These are phyloP conservation scores for Clavulina sp. DNA, from an alignment of 768 basidiomycete genomes.

Conservation along the genomic window DNA sequence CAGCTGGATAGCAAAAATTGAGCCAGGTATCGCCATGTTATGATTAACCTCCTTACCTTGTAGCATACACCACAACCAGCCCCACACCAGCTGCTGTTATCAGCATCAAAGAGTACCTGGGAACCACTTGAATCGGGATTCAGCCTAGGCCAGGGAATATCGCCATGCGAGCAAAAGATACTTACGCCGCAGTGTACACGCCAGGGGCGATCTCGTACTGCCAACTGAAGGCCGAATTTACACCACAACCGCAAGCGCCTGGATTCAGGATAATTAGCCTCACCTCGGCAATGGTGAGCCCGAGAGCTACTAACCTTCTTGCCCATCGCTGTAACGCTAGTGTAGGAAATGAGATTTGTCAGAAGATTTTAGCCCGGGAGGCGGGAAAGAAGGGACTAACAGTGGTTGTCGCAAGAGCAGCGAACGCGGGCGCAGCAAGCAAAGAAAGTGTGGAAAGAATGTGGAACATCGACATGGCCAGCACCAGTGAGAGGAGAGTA, in stretches of 20 bases:
- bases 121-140: too few relatives aligned
- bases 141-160: not conserved
- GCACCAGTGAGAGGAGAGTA: too few relatives aligned
- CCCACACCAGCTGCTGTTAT: not conserved
- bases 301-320: not conserved
- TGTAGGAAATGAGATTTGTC: not conserved
- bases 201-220: not conserved
- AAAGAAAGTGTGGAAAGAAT: too few relatives aligned
- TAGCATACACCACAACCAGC: conserved; percentile 1
- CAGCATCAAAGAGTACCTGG: conserved; percentile 1
- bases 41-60: not conserved
- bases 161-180: not conserved
- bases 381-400: not conserved
- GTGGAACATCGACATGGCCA: too few relatives aligned
- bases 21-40: not conserved
- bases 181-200: conserved; percentile 4
- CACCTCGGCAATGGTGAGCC: not conserved
- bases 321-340: conserved; percentile 2
- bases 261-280: not conserved
- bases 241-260: not conserved
- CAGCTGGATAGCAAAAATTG: not conserved
- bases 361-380: not conserved
- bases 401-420: conserved; percentile 2
- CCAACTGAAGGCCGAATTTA: not conserved
- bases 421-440: too few relatives aligned